Percentiles rank a stretch among this genome's conserved stretches.
These are phyloP conservation scores for Jasminum sambac DNA, from an alignment of 257 asterid species.

Conservation along the genomic window DNA sequence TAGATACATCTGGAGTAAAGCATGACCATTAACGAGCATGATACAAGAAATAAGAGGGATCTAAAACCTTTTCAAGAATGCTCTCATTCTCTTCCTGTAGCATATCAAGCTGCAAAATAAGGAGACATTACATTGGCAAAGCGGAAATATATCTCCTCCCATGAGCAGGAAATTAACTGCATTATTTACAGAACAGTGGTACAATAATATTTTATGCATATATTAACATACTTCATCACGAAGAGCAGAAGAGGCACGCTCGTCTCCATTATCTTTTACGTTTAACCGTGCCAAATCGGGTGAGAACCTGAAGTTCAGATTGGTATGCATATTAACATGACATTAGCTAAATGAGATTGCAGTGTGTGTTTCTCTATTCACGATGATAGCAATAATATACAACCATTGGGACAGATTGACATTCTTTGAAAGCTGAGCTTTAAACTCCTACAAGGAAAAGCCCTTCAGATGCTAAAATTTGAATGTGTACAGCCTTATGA, in stretches of 20 bases:
- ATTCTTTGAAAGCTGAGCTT: slow-evolving; percentile 4
- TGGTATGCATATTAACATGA: slow-evolving; percentile 14
- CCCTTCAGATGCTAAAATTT: background rate
- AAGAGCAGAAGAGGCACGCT: slow-evolving; percentile 77
- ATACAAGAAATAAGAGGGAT: slow-evolving; percentile 19
- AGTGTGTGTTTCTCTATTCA: slow-evolving; percentile 14
- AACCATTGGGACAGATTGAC: slow-evolving; percentile 2
- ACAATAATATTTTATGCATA: background rate
- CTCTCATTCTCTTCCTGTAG: slow-evolving; percentile 94
- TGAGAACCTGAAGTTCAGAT: slow-evolving; percentile 66
- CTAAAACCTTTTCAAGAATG: slow-evolving; percentile 68
- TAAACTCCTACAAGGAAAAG: background rate
- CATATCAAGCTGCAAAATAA: slow-evolving; percentile 74
- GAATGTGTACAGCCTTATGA: background rate
- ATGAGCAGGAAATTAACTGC: slow-evolving; percentile 17
- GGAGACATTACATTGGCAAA: slow-evolving; percentile 39
- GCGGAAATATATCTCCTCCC: slow-evolving; percentile 3
- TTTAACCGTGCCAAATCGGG: slow-evolving; percentile 61
- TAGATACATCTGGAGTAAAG: slow-evolving; percentile 22
- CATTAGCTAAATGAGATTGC: slow-evolving; percentile 19
- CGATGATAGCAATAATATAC: slow-evolving; percentile 19
- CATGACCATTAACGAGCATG: background rate
- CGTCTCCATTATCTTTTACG: slow-evolving; percentile 59
- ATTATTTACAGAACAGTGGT: slow-evolving; percentile 16
- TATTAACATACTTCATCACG: slow-evolving; percentile 68